These are phyloP conservation scores for Scheffersomyces coipomensis DNA, from an alignment of 805 yeast species.

Conservation along the genomic window DNA sequence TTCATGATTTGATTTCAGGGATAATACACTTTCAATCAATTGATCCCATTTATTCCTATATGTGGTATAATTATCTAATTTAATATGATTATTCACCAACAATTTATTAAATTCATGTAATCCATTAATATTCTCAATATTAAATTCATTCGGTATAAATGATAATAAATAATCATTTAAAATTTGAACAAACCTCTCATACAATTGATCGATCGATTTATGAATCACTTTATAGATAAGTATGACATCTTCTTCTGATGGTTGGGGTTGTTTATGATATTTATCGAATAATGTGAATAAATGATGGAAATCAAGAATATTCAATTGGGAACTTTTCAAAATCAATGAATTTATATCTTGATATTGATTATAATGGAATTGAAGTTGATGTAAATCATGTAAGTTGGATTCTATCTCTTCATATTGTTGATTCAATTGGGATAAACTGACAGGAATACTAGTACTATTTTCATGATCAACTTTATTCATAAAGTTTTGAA, in stretches of 20 bases:
- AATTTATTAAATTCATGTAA: conserved; percentile 10
- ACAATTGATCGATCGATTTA: conserved; percentile 4
- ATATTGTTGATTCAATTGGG: conserved; percentile 10
- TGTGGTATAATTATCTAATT: conserved; percentile 1
- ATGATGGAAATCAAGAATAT: conserved; percentile 10
- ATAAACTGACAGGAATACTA: no score
- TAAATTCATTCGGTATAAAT: conserved; percentile 18
- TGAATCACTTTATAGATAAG: conserved; percentile 5
- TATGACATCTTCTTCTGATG: not conserved
- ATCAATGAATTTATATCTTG: conserved; percentile 6
- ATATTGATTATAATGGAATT: not conserved
- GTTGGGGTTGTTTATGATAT: not conserved
- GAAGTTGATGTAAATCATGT: conserved; percentile 12
- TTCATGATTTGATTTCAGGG: not conserved
- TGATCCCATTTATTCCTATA: conserved; percentile 8
- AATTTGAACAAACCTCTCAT: conserved; percentile 6
- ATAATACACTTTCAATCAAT: conserved; percentile 3
- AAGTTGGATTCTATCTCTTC: conserved; percentile 9
- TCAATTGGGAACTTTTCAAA: conserved; percentile 3
- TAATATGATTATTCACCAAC: conserved; percentile 3
- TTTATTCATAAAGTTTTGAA: not conserved
- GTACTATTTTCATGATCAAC: no score
- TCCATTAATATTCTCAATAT: conserved; percentile 6
- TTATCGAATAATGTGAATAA: conserved; percentile 2
- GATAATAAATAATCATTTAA: conserved; percentile 14